These are phyloP conservation scores for Pythium brassicae DNA, from an alignment of 352 stramenopile genomes.

Conservation along the genomic window DNA sequence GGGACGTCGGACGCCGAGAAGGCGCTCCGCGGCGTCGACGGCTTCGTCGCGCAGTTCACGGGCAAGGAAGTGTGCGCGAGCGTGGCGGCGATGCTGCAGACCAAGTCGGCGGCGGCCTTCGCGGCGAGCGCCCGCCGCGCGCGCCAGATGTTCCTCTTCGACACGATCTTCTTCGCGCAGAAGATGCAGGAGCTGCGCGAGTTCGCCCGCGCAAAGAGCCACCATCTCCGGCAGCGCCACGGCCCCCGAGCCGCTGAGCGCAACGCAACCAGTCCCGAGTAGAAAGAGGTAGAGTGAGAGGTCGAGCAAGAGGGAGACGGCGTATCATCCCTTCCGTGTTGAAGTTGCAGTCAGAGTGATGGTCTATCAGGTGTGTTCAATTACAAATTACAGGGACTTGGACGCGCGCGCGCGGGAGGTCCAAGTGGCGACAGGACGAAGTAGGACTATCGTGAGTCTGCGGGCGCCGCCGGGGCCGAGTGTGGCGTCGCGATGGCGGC, in stretches of 20 bases:
- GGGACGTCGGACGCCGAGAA: conserved; percentile 23
- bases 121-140: conserved; percentile 25
- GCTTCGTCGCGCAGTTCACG: conserved; percentile 37
- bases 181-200: conserved; percentile 47
- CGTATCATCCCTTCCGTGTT: too few species aligned
- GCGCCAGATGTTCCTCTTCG: conserved; percentile 53
- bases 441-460: neutral
- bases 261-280: too few species aligned
- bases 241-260: too few species aligned
- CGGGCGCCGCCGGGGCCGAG: conserved; percentile 1
- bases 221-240: too few species aligned
- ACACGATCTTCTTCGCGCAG: conserved; percentile 58
- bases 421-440: too few species aligned
- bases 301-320: too few species aligned
- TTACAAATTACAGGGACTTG: too few species aligned
- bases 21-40: conserved; percentile 27
- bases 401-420: too few species aligned
- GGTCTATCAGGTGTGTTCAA: too few species aligned
- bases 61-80: conserved; percentile 34
- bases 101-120: conserved; percentile 28
- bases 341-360: too few species aligned
- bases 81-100: conserved; percentile 29
- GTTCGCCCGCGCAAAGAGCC: conserved; percentile 23
- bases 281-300: too few species aligned
- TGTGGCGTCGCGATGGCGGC: neutral